phyloP scores from a whole-genome alignment of 306 rosid genomes.

The Vicia sativa region DNA sequence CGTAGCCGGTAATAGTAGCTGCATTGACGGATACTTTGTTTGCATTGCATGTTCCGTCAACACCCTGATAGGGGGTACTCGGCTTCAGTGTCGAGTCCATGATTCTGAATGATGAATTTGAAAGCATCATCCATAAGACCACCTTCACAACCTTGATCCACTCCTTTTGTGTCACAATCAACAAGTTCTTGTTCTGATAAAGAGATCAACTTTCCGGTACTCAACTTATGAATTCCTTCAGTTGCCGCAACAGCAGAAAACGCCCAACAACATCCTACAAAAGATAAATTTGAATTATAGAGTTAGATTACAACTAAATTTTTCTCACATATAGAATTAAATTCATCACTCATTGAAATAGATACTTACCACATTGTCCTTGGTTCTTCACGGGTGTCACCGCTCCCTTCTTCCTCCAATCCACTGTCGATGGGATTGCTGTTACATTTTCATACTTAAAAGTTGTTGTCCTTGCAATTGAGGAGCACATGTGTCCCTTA shows the following conservation, averaged over 20 bases:
- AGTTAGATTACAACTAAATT: neutral
- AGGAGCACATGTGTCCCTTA: neutral
- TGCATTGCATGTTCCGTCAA: conserved; percentile 10
- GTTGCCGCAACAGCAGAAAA: conserved; percentile 9
- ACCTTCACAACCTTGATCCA: conserved; percentile 8
- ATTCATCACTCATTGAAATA: neutral
- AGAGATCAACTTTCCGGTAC: conserved; percentile 24
- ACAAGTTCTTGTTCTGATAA: conserved; percentile 16
- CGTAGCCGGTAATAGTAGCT: neutral
- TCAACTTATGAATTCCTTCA: conserved; percentile 19
- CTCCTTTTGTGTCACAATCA: conserved; percentile 14
- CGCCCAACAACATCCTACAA: conserved; percentile 34
- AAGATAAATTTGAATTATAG: neutral
- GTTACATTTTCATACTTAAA: neutral
- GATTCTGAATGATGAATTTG: conserved; percentile 14
- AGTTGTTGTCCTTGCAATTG: neutral
- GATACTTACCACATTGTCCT: neutral
- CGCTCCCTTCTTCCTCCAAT: conserved; percentile 7
- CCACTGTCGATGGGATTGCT: neutral
- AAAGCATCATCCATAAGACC: conserved; percentile 17
- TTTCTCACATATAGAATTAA: neutral
- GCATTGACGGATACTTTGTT: neutral
- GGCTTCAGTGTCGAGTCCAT: neutral
- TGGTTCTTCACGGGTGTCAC: conserved; percentile 15
- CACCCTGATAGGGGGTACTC: neutral